phyloP scores from a whole-genome alignment of 352 stramenopile genomes.

The Phytophthora pinifolia region DNA sequence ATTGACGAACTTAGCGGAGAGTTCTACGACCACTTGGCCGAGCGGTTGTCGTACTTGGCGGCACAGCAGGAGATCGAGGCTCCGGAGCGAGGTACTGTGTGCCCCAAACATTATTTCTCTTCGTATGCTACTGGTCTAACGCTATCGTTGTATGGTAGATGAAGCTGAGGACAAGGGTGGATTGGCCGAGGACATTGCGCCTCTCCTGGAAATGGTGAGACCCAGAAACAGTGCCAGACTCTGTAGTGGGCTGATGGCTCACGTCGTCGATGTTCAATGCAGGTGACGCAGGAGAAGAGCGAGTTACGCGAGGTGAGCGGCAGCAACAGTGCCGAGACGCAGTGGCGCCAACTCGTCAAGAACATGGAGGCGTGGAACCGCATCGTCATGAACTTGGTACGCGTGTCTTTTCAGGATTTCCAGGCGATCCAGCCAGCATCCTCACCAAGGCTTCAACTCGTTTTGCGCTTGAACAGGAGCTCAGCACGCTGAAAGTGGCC shows the following conservation, averaged over 20 bases:
- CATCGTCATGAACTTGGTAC: constrained; percentile 81
- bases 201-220: constrained; percentile 56
- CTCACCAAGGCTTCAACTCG: constrained; percentile 1
- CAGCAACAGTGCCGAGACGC: constrained; percentile 44
- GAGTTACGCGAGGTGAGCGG: constrained; percentile 29
- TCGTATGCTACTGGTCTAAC: neutral
- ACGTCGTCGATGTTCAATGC: neutral
- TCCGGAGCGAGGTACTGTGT: constrained; percentile 13
- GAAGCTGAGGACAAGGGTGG: constrained; percentile 12
- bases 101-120: neutral
- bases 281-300: constrained; percentile 49
- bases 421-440: neutral
- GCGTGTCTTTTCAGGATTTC: neutral
- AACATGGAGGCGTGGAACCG: constrained; percentile 88
- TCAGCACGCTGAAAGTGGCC: constrained; percentile 29
- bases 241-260: neutral
- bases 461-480: constrained; percentile 26
- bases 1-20: constrained; percentile 57
- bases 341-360: constrained; percentile 82
- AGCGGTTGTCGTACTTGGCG: constrained; percentile 42
- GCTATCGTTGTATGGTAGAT: constrained; percentile 9
- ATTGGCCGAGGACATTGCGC: constrained; percentile 27
- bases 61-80: constrained; percentile 20
- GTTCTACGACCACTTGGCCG: constrained; percentile 65
- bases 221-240: neutral